phyloP scores from a whole-genome alignment of 306 rosid genomes.

The barrel medic (Medicago truncatula) region DNA sequence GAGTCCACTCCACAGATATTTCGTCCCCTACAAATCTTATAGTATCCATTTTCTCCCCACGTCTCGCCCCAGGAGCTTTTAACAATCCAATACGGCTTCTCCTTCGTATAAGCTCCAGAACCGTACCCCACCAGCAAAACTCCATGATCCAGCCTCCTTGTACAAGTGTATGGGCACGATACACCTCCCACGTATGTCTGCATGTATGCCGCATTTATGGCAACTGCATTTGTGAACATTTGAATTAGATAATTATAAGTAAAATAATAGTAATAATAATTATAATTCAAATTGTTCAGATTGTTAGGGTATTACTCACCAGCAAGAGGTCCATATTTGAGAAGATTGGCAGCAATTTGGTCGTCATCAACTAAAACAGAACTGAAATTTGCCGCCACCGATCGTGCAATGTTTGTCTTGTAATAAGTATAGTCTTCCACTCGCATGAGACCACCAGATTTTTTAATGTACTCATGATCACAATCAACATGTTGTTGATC shows the following conservation, averaged over 20 bases:
- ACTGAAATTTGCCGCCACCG: too few species aligned
- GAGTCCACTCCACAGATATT: slow-evolving; percentile 84
- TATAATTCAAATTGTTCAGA: not conserved
- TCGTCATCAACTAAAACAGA: too few species aligned
- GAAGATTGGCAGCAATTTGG: slow-evolving; percentile 11
- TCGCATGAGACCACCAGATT: slow-evolving; percentile 89
- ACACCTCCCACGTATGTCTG: slow-evolving; percentile 92
- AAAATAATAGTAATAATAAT: not conserved
- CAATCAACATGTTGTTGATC: slow-evolving; percentile 98
- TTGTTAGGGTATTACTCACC: slow-evolving; percentile 44
- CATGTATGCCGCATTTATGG: slow-evolving; percentile 94
- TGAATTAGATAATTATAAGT: too few species aligned
- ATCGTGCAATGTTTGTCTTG: too few species aligned
- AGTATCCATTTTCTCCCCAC: slow-evolving; percentile 95
- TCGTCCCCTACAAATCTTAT: slow-evolving; percentile 83
- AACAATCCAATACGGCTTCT: slow-evolving; percentile 90
- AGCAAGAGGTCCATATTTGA: slow-evolving; percentile 74
- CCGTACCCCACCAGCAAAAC: slow-evolving; percentile 90
- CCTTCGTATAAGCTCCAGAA: slow-evolving; percentile 77
- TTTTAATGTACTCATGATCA: slow-evolving; percentile 92
- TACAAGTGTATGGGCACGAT: slow-evolving; percentile 91
- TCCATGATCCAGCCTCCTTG: slow-evolving; percentile 78
- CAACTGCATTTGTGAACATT: slow-evolving; percentile 61
- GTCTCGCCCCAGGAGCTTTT: slow-evolving; percentile 46
- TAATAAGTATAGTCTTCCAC: slow-evolving; percentile 88